A percentile compares a stretch with the other conserved stretches of the same genome.
Conservation (phyloP, 306 rosid genomes). For the Sophora flavescens region DNA sequence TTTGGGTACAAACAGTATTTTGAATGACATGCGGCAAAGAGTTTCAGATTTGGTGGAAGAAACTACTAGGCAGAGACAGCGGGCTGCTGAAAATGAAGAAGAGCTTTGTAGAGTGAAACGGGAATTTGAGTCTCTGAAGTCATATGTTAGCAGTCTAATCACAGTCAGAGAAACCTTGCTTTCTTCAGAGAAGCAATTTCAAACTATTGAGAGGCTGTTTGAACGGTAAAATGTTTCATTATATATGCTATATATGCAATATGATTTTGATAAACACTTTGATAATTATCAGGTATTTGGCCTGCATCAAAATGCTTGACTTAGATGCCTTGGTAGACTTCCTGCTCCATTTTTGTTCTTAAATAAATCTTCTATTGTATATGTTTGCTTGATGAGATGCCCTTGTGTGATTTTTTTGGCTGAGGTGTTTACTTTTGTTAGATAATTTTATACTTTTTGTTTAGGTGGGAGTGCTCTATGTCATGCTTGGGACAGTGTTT, state of each 20-base stretch:
- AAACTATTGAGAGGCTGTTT: slow-evolving; percentile 85
- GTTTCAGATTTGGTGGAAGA: slow-evolving; percentile 92
- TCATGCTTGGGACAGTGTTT: neutral
- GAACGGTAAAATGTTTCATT: slow-evolving; percentile 68
- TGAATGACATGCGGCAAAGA: slow-evolving; percentile 87
- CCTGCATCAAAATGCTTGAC: slow-evolving; percentile 31
- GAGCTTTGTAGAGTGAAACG: slow-evolving; percentile 84
- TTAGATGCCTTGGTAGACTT: slow-evolving; percentile 26
- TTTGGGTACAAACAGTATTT: slow-evolving; percentile 70
- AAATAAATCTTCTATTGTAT: neutral
- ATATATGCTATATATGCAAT: slow-evolving; percentile 7
- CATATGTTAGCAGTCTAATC: slow-evolving; percentile 90
- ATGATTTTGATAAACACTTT: slow-evolving; percentile 1
- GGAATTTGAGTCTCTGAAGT: slow-evolving; percentile 86
- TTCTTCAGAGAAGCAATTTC: slow-evolving; percentile 90
- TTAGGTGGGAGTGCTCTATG: neutral
- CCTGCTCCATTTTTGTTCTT: slow-evolving; percentile 25
- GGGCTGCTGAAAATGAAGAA: slow-evolving; percentile 84
- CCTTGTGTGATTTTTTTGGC: neutral
- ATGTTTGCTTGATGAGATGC: slow-evolving; percentile 11
- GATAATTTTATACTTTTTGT: neutral
- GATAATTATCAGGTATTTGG: slow-evolving; percentile 21
- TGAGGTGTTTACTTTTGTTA: neutral
- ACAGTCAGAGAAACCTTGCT: slow-evolving; percentile 89
- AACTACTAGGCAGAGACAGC: slow-evolving; percentile 85